phyloP scores from a whole-genome alignment of 2,329 filamentous ascomycete species.

The Aspergillus ibericus region DNA sequence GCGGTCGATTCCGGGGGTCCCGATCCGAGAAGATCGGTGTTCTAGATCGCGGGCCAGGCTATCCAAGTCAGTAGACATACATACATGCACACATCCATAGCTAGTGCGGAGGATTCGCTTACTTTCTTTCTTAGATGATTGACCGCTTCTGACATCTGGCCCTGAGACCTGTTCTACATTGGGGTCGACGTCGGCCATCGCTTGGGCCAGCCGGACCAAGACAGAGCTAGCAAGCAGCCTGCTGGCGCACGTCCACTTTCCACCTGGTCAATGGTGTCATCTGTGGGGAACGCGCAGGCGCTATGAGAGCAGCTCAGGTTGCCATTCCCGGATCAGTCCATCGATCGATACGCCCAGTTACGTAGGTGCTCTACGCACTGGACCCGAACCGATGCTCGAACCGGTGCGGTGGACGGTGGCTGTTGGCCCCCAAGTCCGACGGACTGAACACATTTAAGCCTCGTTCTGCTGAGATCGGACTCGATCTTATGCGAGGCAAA shows the following conservation, averaged over 20 bases:
- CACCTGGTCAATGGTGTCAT: background rate
- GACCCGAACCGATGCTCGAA: too few relatives aligned
- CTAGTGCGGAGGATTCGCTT: background rate
- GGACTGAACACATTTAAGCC: conserved; percentile 2
- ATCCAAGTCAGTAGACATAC: conserved; percentile 12
- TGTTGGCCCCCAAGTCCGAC: background rate
- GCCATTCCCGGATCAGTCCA: background rate
- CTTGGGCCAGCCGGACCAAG: conserved; percentile 1
- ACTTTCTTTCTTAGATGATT: background rate
- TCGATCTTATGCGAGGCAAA: conserved; percentile 14
- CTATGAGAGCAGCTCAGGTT: background rate
- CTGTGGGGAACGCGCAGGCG: background rate
- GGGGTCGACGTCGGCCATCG: background rate
- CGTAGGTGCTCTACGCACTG: too few relatives aligned
- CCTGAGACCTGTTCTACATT: background rate
- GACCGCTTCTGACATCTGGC: background rate
- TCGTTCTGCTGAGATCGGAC: conserved; percentile 4
- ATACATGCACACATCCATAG: background rate
- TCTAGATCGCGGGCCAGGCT: conserved; percentile 16
- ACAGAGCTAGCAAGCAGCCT: conserved; percentile 5
- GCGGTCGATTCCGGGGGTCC: conserved; percentile 10
- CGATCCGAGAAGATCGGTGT: conserved; percentile 10
- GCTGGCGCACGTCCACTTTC: conserved; percentile 5
- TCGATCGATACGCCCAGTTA: too few relatives aligned
- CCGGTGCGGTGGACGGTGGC: background rate